phyloP scores from a whole-genome alignment of 2,329 filamentous ascomycete genomes.

The Aureobasidium musti region DNA sequence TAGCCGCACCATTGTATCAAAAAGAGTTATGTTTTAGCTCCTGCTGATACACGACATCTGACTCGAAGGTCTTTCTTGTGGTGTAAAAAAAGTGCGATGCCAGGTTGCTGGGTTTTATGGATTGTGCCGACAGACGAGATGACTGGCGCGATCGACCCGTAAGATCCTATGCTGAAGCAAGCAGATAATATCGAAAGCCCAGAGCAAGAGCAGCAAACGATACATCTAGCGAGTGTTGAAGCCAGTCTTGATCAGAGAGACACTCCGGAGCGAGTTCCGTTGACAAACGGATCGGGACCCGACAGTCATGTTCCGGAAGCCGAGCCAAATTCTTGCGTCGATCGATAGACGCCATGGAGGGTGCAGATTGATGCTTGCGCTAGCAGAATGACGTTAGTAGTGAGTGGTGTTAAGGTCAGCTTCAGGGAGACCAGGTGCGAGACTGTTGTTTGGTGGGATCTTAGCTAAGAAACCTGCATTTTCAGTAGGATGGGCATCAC shows the following conservation, averaged over 20 bases:
- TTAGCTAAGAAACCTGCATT: neutral
- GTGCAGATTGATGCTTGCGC: neutral
- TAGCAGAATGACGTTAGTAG: neutral
- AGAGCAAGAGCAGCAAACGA: neutral
- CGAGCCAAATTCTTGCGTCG: neutral
- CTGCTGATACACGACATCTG: too few relatives aligned
- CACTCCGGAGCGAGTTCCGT: neutral
- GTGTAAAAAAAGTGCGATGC: too few relatives aligned
- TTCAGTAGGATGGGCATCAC: neutral
- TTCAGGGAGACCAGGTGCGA: neutral
- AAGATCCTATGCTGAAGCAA: neutral
- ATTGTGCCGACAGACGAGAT: neutral
- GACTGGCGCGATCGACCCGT: neutral
- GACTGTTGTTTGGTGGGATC: neutral
- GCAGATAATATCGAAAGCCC: neutral
- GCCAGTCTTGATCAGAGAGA: neutral
- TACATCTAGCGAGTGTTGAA: neutral
- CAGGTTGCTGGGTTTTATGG: neutral
- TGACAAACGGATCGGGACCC: neutral
- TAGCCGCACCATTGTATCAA: too few relatives aligned
- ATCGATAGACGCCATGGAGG: slow-evolving; percentile 1
- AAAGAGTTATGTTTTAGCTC: too few relatives aligned
- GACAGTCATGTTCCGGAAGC: neutral
- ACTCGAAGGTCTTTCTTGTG: too few relatives aligned
- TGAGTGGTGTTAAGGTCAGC: neutral